These are phyloP conservation scores for Suhomyces atakaporum DNA, from an alignment of 1,139 yeast genomes.

Conservation along the genomic window DNA sequence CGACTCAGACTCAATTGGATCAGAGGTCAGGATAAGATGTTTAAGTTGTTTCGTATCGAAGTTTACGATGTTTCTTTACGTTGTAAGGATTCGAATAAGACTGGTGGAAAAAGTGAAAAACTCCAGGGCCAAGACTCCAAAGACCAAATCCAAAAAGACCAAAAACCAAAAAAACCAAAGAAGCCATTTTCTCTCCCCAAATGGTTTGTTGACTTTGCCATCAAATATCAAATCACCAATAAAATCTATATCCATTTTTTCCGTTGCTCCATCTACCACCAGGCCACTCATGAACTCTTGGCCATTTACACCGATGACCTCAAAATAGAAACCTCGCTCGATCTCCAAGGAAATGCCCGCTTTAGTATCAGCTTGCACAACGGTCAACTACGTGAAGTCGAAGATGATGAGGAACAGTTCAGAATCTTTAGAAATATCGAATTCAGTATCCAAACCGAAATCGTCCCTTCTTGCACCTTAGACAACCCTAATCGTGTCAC, in stretches of 20 bases:
- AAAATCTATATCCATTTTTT: constrained; percentile 34
- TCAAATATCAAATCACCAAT: constrained; percentile 26
- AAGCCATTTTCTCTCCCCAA: constrained; percentile 15
- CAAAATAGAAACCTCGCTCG: constrained; percentile 29
- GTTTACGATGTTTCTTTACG: constrained; percentile 29
- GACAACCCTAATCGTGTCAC: constrained; percentile 16
- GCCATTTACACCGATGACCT: constrained; percentile 32
- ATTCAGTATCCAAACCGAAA: constrained; percentile 28
- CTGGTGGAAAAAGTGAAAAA: not conserved
- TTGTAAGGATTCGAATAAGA: constrained; percentile 1
- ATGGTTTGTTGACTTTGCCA: constrained; percentile 16
- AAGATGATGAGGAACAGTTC: constrained; percentile 16
- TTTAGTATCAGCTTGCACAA: constrained; percentile 31
- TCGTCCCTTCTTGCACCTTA: constrained; percentile 25
- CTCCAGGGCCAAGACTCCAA: not conserved
- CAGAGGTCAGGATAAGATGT: constrained; percentile 28
- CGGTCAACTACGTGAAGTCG: constrained; percentile 30
- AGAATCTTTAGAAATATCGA: constrained; percentile 38
- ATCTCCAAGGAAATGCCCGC: constrained; percentile 23
- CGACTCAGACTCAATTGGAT: constrained; percentile 30
- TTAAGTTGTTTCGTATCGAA: constrained; percentile 35
- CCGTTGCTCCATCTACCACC: constrained; percentile 25
- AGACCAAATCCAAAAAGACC: not conserved
- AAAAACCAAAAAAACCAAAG: constrained; percentile 1
- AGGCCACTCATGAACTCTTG: constrained; percentile 19